Conservation (phyloP, 2,329 filamentous ascomycete species). For the Parascedosporium putredinis region DNA sequence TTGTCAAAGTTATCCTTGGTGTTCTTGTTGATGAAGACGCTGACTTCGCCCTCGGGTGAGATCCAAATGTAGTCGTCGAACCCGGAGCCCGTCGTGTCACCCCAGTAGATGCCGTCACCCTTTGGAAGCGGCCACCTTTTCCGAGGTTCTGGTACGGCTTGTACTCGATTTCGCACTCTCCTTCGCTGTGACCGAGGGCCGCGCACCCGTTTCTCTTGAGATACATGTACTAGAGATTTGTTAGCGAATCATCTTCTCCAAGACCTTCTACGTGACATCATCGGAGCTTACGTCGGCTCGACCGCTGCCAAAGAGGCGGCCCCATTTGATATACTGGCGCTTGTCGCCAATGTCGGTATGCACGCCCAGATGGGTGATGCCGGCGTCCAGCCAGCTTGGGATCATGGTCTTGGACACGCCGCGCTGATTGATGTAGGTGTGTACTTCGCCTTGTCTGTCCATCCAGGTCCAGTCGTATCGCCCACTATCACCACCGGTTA, state of each 20-base stretch:
- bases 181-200: constrained; percentile 2
- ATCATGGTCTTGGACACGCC: constrained; percentile 5
- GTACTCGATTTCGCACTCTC: not conserved
- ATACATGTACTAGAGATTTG: not conserved
- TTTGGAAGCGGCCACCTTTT: constrained; percentile 11
- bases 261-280: constrained; percentile 14
- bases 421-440: constrained; percentile 16
- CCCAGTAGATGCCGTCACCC: constrained; percentile 9
- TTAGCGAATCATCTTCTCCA: too few relatives aligned
- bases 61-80: constrained; percentile 15
- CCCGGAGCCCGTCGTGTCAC: constrained; percentile 12
- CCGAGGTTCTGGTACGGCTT: constrained; percentile 12
- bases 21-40: constrained; percentile 8
- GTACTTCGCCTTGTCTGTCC: constrained; percentile 16
- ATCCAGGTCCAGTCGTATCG: constrained; percentile 15
- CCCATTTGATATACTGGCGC: not conserved
- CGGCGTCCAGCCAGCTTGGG: not conserved
- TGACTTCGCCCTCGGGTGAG: constrained; percentile 8
- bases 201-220: not conserved
- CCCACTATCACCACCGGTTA: constrained; percentile 17
- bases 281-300: constrained; percentile 10
- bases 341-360: constrained; percentile 9
- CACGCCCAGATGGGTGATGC: constrained; percentile 11
- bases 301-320: too few relatives aligned
- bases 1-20: not conserved